Conservation (phyloP, 2,329 filamentous ascomycete genomes). For the Aspergillus brunneoviolaceus region DNA sequence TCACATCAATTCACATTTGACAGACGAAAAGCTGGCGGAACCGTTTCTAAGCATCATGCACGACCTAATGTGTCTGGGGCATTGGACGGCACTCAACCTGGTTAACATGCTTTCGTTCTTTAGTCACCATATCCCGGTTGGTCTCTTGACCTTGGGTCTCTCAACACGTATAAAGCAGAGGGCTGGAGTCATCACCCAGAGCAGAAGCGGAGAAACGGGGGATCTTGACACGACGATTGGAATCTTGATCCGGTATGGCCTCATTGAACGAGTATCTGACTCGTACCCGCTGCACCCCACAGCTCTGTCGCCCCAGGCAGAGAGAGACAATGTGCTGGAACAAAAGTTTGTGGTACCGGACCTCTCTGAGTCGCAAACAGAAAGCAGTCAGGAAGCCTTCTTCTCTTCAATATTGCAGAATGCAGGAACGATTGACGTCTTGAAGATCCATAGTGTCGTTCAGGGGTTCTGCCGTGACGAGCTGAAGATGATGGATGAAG, state of each 20-base stretch:
- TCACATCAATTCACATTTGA: slow-evolving; percentile 55
- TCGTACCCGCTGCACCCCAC: slow-evolving; percentile 26
- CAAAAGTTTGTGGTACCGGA: slow-evolving; percentile 26
- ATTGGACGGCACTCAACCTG: slow-evolving; percentile 60
- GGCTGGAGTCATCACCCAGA: slow-evolving; percentile 40
- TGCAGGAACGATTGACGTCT: slow-evolving; percentile 41
- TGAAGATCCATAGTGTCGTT: slow-evolving; percentile 51
- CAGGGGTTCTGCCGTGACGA: slow-evolving; percentile 50
- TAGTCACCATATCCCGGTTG: slow-evolving; percentile 64
- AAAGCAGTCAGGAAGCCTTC: slow-evolving; percentile 36
- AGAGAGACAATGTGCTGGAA: slow-evolving; percentile 25
- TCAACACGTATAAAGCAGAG: slow-evolving; percentile 33
- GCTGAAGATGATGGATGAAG: slow-evolving; percentile 39
- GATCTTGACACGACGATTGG: slow-evolving; percentile 49
- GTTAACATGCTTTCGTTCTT: slow-evolving; percentile 66
- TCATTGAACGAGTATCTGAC: slow-evolving; percentile 44
- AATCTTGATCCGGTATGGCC: slow-evolving; percentile 46
- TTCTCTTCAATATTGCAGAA: slow-evolving; percentile 30
- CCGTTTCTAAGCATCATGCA: slow-evolving; percentile 50
- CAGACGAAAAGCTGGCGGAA: slow-evolving; percentile 55
- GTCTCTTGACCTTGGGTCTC: slow-evolving; percentile 60
- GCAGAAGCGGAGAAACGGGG: slow-evolving; percentile 32
- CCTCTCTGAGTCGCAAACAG: slow-evolving; percentile 35
- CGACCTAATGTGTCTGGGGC: slow-evolving; percentile 42
- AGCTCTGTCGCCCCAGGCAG: slow-evolving; percentile 19